A percentile compares a stretch with the other conserved stretches of the same genome.
phyloP scores from a whole-genome alignment of 169 alveolate genomes.

The Theileria luwenshuni region DNA sequence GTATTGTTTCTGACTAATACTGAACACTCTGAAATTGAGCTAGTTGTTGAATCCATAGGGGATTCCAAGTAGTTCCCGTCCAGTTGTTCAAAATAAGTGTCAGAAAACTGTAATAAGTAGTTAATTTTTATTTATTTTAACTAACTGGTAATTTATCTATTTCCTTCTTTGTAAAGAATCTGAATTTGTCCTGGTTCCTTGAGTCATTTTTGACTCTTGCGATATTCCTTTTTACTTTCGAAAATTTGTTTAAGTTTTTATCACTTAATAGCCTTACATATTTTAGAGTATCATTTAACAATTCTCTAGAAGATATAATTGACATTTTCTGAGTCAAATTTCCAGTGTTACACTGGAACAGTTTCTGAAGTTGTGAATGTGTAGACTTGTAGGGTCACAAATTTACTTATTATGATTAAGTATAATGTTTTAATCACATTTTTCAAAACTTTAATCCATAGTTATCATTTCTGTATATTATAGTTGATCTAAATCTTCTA shows the following conservation, averaged over 20 bases:
- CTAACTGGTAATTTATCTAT: conserved; percentile 48
- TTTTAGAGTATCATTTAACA: background rate
- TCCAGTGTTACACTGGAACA: no score
- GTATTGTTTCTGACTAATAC: conserved; percentile 47
- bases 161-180: conserved; percentile 34
- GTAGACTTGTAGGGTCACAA: no score
- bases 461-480: no score
- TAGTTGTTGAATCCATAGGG: conserved; percentile 56
- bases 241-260: background rate
- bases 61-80: conserved; percentile 55
- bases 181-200: conserved; percentile 15
- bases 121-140: background rate
- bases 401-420: no score
- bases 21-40: conserved; percentile 46
- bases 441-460: no score
- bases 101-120: conserved; percentile 29
- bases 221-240: background rate
- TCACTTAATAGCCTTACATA: background rate
- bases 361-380: no score
- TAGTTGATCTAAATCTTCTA: no score
- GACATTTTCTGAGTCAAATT: background rate
- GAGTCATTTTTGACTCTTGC: no score
- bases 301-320: background rate
- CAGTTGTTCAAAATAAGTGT: conserved; percentile 45
- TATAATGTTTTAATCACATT: no score